Conservation (phyloP, 805 yeast species). For the Metschnikowia arizonensis region DNA sequence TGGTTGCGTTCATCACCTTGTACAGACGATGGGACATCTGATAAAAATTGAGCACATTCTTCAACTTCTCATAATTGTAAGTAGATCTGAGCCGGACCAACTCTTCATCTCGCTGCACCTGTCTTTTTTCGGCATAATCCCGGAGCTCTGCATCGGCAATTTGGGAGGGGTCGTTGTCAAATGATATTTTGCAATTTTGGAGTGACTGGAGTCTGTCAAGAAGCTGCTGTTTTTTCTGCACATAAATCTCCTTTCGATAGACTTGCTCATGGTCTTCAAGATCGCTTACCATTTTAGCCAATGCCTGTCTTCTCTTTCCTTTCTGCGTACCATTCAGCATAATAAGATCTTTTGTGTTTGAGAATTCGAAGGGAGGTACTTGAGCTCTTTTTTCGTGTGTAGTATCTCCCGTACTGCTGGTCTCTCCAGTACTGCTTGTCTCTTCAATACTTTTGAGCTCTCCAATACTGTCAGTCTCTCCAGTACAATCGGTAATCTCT, state of each 20-base stretch:
- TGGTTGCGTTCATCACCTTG: slow-evolving; percentile 25
- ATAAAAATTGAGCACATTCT: slow-evolving; percentile 30
- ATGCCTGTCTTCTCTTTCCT: slow-evolving; percentile 24
- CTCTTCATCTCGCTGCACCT: slow-evolving; percentile 29
- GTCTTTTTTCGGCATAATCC: slow-evolving; percentile 18
- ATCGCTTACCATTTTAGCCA: slow-evolving; percentile 15
- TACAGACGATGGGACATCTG: slow-evolving; percentile 36
- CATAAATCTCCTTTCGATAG: slow-evolving; percentile 21
- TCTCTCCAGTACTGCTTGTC: too few species aligned
- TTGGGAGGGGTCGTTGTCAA: slow-evolving; percentile 18
- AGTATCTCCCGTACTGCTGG: too few species aligned
- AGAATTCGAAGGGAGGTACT: background rate
- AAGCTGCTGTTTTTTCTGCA: slow-evolving; percentile 22
- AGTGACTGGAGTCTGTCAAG: slow-evolving; percentile 25
- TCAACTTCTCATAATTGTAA: slow-evolving; percentile 30
- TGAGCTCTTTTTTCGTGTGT: too few species aligned
- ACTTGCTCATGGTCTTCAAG: slow-evolving; percentile 18
- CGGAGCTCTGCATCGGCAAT: slow-evolving; percentile 27
- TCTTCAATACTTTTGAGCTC: too few species aligned
- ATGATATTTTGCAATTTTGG: slow-evolving; percentile 24
- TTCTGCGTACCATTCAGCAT: slow-evolving; percentile 16
- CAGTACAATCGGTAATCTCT: too few species aligned
- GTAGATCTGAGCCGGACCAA: slow-evolving; percentile 30
- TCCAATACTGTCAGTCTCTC: too few species aligned
- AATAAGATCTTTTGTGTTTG: slow-evolving; percentile 5